phyloP scores from a whole-genome alignment of 441 rosid species.

The Gossypium aridum region DNA sequence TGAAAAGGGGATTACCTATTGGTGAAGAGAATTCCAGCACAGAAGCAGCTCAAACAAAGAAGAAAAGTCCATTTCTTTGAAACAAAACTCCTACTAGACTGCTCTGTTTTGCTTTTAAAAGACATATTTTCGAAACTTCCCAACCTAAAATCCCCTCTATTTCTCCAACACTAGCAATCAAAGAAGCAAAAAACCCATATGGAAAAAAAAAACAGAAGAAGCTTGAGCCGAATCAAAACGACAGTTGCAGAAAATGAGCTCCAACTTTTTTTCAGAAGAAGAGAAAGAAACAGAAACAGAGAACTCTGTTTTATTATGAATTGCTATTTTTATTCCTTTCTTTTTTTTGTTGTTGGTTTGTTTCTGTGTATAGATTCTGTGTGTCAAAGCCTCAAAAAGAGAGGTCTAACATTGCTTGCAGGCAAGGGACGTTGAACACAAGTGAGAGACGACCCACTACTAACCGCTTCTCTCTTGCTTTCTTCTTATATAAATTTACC shows the following conservation, averaged over 20 bases:
- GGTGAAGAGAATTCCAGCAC: conserved; percentile 77
- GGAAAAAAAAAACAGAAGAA: conserved; percentile 5
- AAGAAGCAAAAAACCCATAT: conserved; percentile 18
- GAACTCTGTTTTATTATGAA: background rate
- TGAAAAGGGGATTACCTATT: conserved; percentile 44
- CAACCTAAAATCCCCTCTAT: conserved; percentile 3
- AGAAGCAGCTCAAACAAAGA: conserved; percentile 74
- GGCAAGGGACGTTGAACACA: conserved; percentile 39
- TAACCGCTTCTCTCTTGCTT: conserved; percentile 17
- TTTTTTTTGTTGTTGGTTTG: background rate
- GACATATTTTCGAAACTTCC: conserved; percentile 42
- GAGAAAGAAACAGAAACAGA: conserved; percentile 4
- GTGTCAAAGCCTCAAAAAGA: background rate
- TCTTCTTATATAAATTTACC: conserved; percentile 18
- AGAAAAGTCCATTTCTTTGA: conserved; percentile 68
- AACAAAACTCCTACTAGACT: conserved; percentile 35
- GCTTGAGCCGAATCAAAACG: conserved; percentile 8
- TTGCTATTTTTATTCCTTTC: conserved; percentile 3
- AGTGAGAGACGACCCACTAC: conserved; percentile 36
- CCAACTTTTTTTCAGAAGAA: background rate
- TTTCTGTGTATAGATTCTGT: conserved; percentile 5
- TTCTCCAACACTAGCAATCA: conserved; percentile 14
- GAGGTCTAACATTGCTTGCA: conserved; percentile 31
- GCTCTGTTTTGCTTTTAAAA: conserved; percentile 55
- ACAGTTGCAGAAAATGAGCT: conserved; percentile 7